phyloP scores from a whole-genome alignment of 176 grass and related monocot species.

The Miscanthus lutarioriparius region DNA sequence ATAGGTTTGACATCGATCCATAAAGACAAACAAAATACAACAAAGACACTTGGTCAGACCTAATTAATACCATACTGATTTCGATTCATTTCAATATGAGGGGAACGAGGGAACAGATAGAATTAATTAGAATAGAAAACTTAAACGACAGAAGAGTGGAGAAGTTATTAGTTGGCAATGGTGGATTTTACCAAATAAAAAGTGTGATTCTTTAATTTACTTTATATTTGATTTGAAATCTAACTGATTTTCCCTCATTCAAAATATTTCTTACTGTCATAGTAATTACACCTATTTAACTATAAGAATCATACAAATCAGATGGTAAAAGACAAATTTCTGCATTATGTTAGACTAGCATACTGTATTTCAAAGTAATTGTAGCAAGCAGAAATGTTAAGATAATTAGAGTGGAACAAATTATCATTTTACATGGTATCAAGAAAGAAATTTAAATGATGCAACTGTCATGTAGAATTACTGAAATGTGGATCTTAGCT shows the following conservation, averaged over 20 bases:
- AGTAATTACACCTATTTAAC: neutral
- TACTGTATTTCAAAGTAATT: conserved; percentile 14
- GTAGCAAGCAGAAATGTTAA: neutral
- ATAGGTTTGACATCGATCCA: neutral
- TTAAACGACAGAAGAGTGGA: neutral
- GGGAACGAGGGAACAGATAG: neutral
- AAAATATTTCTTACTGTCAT: neutral
- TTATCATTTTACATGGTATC: neutral
- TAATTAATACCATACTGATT: neutral
- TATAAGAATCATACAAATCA: neutral
- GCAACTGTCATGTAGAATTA: neutral
- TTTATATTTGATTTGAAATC: neutral
- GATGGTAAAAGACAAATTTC: neutral
- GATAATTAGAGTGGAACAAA: neutral
- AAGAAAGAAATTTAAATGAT: conserved; percentile 10
- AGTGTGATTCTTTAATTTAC: neutral
- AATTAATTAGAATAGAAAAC: neutral
- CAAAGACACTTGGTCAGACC: neutral
- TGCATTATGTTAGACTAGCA: neutral
- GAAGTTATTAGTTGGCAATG: neutral
- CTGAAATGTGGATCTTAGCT: neutral
- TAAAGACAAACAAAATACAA: neutral
- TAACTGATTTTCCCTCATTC: neutral
- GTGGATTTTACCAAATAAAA: neutral
- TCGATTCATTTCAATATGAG: conserved; percentile 3